phyloP scores from a whole-genome alignment of 225 moss, liverwort and hornwort genomes.

The Pseudisothecium myosuroides region DNA sequence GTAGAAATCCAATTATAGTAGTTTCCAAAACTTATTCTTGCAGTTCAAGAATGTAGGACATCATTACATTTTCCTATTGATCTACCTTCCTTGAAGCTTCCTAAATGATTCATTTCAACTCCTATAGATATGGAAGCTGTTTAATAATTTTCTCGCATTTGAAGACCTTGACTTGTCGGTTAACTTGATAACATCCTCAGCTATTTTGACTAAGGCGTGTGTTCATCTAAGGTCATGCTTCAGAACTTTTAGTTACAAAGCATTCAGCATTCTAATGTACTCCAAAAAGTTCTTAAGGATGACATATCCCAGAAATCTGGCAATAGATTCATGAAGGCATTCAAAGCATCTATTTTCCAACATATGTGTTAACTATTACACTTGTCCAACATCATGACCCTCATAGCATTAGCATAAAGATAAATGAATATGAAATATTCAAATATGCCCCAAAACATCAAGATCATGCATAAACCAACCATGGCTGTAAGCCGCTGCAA shows the following conservation, averaged over 20 bases:
- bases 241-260: background rate
- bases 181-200: background rate
- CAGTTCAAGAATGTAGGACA: background rate
- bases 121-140: background rate
- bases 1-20: background rate
- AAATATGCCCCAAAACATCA: background rate
- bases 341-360: background rate
- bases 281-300: background rate
- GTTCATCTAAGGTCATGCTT: background rate
- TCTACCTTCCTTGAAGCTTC: background rate
- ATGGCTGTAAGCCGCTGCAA: constrained; percentile 78
- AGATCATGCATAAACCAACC: constrained; percentile 21
- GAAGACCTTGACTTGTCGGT: background rate
- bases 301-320: background rate
- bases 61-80: background rate
- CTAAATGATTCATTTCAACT: background rate
- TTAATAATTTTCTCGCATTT: background rate
- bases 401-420: background rate
- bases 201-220: background rate
- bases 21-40: background rate
- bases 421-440: background rate
- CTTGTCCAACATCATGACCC: background rate
- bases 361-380: background rate
- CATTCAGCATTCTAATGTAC: background rate
- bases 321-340: background rate